phyloP scores from a whole-genome alignment of 805 yeast species.

The Cyberlindnera misumaiensis region DNA sequence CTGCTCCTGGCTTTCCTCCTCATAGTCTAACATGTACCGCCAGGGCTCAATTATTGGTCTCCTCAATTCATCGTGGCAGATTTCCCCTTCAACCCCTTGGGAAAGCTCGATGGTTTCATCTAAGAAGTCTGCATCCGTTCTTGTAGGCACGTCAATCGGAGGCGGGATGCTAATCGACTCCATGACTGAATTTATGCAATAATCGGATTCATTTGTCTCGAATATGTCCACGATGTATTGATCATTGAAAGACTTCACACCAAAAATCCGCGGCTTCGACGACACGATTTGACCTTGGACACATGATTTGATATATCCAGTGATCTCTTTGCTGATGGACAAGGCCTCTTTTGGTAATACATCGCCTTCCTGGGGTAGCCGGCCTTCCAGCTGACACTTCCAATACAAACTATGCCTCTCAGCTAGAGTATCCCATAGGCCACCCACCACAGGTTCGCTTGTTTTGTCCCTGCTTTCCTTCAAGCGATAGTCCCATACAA shows the following conservation, averaged over 20 bases:
- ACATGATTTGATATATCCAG: constrained; percentile 6
- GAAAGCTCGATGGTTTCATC: constrained; percentile 3
- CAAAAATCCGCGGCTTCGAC: too few species aligned
- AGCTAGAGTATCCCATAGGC: background rate
- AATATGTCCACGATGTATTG: too few species aligned
- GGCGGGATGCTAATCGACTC: background rate
- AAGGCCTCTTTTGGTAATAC: constrained; percentile 12
- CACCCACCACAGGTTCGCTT: too few species aligned
- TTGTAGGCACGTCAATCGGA: background rate
- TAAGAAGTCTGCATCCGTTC: constrained; percentile 1
- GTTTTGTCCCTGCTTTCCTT: background rate
- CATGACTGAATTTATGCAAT: too few species aligned
- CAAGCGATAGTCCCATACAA: background rate
- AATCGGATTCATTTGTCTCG: too few species aligned
- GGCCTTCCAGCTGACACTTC: background rate
- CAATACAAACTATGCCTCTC: background rate
- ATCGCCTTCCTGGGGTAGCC: background rate
- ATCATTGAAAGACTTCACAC: too few species aligned
- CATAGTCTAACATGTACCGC: too few species aligned
- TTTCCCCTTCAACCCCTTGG: background rate
- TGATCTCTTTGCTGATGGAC: constrained; percentile 9
- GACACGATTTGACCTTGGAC: too few species aligned
- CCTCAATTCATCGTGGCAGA: too few species aligned
- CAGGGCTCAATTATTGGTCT: too few species aligned
- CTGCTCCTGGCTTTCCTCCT: too few species aligned